Conservation (phyloP, 768 basidiomycete genomes). For the Collybiopsis luxurians region DNA sequence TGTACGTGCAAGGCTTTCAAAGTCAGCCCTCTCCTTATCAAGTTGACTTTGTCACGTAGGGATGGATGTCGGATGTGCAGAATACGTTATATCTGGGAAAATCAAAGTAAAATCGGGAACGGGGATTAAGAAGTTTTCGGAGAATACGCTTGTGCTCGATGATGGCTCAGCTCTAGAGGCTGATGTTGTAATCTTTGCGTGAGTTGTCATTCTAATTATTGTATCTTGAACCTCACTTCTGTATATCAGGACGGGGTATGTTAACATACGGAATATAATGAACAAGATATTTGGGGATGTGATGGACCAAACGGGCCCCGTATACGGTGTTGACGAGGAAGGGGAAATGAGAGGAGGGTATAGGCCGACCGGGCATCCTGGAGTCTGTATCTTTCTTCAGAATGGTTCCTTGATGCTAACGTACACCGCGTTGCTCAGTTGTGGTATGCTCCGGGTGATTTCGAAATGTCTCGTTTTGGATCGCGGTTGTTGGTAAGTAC, state of each 20-base stretch:
- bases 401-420: neutral
- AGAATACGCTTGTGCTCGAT: conserved; percentile 32
- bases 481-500: conserved; percentile 36
- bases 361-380: conserved; percentile 40
- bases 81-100: conserved; percentile 50
- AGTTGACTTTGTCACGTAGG: conserved; percentile 14
- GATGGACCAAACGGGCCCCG: conserved; percentile 23
- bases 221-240: neutral
- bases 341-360: conserved; percentile 36
- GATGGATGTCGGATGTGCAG: conserved; percentile 47
- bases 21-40: neutral
- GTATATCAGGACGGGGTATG: conserved; percentile 27
- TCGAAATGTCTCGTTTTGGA: conserved; percentile 24
- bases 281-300: conserved; percentile 32
- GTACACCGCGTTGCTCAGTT: conserved; percentile 22
- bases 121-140: conserved; percentile 34
- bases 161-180: conserved; percentile 37
- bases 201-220: conserved; percentile 4
- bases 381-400: conserved; percentile 23
- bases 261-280: conserved; percentile 26
- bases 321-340: conserved; percentile 42
- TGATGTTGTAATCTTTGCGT: conserved; percentile 48
- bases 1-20: conserved; percentile 1
- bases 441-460: conserved; percentile 40
- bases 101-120: conserved; percentile 57